Conservation (phyloP, 768 basidiomycete species). For the Pholiota molesta region DNA sequence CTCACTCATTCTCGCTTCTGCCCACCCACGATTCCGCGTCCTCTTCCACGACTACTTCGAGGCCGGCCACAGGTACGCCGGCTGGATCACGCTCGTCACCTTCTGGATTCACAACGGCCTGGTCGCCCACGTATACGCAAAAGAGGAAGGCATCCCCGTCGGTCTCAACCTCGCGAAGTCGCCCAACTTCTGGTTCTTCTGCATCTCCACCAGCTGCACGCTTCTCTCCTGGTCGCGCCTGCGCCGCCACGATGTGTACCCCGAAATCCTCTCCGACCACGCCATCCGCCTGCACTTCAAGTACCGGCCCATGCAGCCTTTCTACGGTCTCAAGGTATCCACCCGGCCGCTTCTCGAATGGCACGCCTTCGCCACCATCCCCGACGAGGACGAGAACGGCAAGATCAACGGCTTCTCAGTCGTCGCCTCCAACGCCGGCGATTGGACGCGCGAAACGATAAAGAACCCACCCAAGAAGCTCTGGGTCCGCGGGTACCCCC, state of each 20-base stretch:
- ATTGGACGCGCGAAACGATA: conserved; percentile 57
- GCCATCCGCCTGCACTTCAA: conserved; percentile 58
- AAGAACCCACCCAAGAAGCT: conserved; percentile 50
- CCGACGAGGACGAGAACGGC: conserved; percentile 36
- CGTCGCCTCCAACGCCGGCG: conserved; percentile 57
- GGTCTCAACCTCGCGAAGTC: conserved; percentile 46
- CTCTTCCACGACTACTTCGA: conserved; percentile 57
- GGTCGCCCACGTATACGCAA: conserved; percentile 36
- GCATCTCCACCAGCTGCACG: conserved; percentile 38
- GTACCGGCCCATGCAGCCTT: conserved; percentile 41
- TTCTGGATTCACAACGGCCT: conserved; percentile 50
- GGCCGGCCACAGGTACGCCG: conserved; percentile 53
- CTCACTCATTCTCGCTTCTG: conserved; percentile 46
- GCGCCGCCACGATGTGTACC: conserved; percentile 46
- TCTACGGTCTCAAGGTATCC: conserved; percentile 35
- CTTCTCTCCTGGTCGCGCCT: conserved; percentile 56
- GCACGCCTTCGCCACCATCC: conserved; percentile 51
- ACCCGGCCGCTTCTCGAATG: conserved; percentile 48
- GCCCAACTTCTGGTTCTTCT: conserved; percentile 51
- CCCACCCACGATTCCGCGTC: conserved; percentile 49
- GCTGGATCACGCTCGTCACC: conserved; percentile 50
- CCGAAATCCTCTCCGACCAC: conserved; percentile 55
- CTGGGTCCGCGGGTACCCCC: conserved; percentile 57
- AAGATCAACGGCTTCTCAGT: conserved; percentile 48
- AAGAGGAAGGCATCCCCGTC: conserved; percentile 34